phyloP scores from a whole-genome alignment of 2,329 filamentous ascomycete genomes.

The Aspergillus melleus region DNA sequence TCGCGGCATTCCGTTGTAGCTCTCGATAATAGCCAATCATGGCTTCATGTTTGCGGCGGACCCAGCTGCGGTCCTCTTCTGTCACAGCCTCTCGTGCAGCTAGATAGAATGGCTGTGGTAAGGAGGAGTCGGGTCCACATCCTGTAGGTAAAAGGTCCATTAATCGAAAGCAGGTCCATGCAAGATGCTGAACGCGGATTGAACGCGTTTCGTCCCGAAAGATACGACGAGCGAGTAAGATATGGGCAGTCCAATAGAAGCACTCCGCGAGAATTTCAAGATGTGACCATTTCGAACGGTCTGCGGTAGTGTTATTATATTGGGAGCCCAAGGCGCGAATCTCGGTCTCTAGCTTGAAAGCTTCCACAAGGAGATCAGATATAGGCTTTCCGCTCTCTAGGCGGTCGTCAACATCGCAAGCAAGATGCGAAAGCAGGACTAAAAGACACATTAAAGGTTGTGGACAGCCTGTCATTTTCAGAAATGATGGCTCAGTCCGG shows the following conservation, averaged over 20 bases:
- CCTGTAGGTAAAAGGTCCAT: neutral
- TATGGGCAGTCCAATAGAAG: neutral
- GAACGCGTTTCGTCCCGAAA: neutral
- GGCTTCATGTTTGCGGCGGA: neutral
- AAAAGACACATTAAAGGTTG: neutral
- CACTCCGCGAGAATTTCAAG: neutral
- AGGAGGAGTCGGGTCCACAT: neutral
- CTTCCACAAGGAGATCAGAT: neutral
- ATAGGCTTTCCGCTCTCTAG: neutral
- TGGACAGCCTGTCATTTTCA: neutral
- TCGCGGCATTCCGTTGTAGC: neutral
- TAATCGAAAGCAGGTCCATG: neutral
- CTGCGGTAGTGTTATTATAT: neutral
- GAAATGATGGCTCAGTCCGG: neutral
- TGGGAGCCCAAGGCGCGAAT: neutral
- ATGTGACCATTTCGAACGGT: neutral
- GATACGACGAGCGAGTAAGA: neutral
- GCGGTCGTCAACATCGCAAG: neutral
- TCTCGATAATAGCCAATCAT: neutral
- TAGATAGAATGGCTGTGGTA: neutral
- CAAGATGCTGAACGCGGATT: neutral
- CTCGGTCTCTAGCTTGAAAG: neutral
- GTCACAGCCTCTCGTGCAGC: neutral
- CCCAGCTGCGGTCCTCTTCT: neutral
- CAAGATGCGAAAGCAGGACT: neutral